These are phyloP conservation scores for Ceriops decandra DNA, from an alignment of 345 rosid species.

Conservation along the genomic window DNA sequence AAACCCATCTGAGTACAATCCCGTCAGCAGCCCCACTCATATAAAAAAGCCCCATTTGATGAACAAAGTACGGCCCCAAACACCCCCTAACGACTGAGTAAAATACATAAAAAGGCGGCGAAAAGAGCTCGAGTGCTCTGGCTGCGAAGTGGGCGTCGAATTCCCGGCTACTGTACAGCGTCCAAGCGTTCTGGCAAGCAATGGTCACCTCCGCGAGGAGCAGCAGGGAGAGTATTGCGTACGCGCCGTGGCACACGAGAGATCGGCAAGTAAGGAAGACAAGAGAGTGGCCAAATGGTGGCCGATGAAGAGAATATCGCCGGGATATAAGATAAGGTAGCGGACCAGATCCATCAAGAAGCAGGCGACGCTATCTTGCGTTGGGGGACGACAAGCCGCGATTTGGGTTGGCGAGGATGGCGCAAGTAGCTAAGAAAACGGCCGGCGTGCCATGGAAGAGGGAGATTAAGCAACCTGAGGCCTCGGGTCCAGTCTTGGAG, in stretches of 20 bases:
- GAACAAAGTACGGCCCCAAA: conserved; percentile 62
- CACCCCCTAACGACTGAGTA: conserved; percentile 67
- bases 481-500: conserved; percentile 61
- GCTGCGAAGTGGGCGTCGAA: conserved; percentile 42
- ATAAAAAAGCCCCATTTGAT: conserved; percentile 54
- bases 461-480: conserved; percentile 77
- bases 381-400: conserved; percentile 58
- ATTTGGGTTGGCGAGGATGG: conserved; percentile 41
- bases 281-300: conserved; percentile 82
- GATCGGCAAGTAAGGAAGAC: conserved; percentile 77
- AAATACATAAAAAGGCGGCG: conserved; percentile 64
- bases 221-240: conserved; percentile 54
- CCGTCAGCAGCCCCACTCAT: conserved; percentile 48
- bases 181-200: conserved; percentile 88
- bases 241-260: conserved; percentile 70
- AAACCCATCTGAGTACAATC: conserved; percentile 70
- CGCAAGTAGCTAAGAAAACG: conserved; percentile 49
- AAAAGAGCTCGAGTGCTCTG: conserved; percentile 47
- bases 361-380: conserved; percentile 64
- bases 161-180: conserved; percentile 59
- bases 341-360: conserved; percentile 77
- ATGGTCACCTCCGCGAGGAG: conserved; percentile 85
- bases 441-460: conserved; percentile 85
- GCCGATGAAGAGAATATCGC: conserved; percentile 79
- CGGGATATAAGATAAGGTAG: conserved; percentile 68